Conservation (phyloP, 495 filamentous ascomycete genomes). For the Bathelium albidoporum region DNA sequence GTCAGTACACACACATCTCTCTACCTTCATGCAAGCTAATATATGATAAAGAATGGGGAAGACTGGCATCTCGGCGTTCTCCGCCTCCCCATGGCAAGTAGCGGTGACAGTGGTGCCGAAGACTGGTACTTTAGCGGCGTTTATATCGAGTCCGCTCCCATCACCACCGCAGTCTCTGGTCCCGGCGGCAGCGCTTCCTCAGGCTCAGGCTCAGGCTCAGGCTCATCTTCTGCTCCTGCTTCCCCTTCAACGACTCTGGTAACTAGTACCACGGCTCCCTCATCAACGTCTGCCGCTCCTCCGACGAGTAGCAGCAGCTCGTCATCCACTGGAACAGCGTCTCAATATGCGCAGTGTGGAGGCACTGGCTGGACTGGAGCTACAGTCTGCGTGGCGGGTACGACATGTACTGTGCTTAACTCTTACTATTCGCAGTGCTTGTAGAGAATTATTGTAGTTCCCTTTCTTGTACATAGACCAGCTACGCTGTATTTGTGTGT, state of each 20-base stretch:
- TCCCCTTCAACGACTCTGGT: not conserved
- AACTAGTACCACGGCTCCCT: not conserved
- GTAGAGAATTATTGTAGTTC: not conserved
- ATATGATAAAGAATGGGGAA: constrained; percentile 54
- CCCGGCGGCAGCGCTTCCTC: constrained; percentile 21
- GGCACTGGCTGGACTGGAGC: constrained; percentile 12
- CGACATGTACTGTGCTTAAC: constrained; percentile 11
- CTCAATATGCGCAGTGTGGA: constrained; percentile 13
- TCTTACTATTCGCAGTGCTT: constrained; percentile 21
- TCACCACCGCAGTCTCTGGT: constrained; percentile 49
- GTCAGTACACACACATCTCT: not conserved
- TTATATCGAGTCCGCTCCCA: constrained; percentile 52
- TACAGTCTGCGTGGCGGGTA: constrained; percentile 14
- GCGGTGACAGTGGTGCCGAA: constrained; percentile 42
- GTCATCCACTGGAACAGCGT: not conserved
- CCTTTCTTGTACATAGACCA: not conserved
- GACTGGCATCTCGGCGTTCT: constrained; percentile 70
- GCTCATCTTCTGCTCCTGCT: not conserved
- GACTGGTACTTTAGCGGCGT: constrained; percentile 68
- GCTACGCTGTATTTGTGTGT: no score
- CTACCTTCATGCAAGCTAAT: no score
- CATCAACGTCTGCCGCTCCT: not conserved
- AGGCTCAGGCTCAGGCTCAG: not conserved
- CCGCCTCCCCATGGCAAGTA: constrained; percentile 45
- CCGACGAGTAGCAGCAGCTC: not conserved